Evolutionary conservation across 2,329 filamentous ascomycete genomes (phyloP).

Genomic region (Xylaria sp.): DNA sequence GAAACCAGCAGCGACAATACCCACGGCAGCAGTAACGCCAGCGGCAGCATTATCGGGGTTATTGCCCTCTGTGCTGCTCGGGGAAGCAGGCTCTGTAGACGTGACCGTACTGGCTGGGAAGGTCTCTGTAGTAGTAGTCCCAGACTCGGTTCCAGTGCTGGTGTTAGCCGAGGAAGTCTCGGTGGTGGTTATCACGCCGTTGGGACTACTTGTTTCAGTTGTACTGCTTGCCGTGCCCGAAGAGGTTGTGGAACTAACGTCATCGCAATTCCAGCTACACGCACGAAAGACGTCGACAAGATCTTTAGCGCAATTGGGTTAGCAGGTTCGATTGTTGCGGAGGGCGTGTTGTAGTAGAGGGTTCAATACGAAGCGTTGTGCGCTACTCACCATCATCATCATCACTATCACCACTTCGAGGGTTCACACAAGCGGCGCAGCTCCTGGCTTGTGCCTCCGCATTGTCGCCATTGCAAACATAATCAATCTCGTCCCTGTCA

Average conservation of each 20-base stretch:
- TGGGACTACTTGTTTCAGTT: background rate
- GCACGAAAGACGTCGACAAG: conserved; percentile 6
- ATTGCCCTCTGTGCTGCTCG: background rate
- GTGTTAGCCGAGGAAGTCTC: background rate
- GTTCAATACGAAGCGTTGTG: background rate
- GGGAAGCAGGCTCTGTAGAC: background rate
- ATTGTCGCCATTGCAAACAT: conserved; percentile 14
- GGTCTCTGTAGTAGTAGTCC: background rate
- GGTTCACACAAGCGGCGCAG: conserved; percentile 18
- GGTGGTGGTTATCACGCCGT: background rate
- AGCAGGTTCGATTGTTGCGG: background rate
- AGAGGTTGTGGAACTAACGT: conserved; percentile 7
- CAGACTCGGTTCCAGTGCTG: background rate
- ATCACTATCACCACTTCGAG: background rate
- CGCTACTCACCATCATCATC: conserved; percentile 9
- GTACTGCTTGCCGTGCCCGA: conserved; percentile 2
- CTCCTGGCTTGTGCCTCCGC: conserved; percentile 6
- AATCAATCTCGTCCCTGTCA: conserved; percentile 6
- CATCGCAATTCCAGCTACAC: conserved; percentile 11
- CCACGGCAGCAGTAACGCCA: background rate
- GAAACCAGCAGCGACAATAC: conserved; percentile 12
- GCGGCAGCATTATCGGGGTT: background rate
- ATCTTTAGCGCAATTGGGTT: background rate
- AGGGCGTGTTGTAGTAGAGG: no score
- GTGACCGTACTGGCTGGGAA: conserved; percentile 2